Evolutionary conservation across 495 filamentous ascomycete species (phyloP), one percentile per base, ranked within the genome.

Genomic region (Penicillium pancosmium): DNA sequence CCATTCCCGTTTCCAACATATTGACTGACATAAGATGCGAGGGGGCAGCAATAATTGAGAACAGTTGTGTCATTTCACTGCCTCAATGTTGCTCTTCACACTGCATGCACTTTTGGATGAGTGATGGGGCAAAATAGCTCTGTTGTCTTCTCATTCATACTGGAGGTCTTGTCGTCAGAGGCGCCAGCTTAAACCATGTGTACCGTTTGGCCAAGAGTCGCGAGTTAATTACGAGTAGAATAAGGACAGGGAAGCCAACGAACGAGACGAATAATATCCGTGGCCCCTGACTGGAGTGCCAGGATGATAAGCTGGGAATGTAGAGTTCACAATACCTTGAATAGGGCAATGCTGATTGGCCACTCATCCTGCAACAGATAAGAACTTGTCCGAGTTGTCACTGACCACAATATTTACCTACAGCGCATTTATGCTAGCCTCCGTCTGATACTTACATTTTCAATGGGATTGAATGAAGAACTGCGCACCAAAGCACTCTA

Each of bases 291-390:
- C 5, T 34, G 33, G 25, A 36, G 33, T 31, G 27, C 23, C 13
- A 34, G 49, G 23, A 19, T 36, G 49, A 51, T 51, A 51, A 51
- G 49, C 49, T 18, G 33, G 12, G 13, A 38, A 38, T 38, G 36
- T 38, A 18, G 16, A 44, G 16, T 16, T 16, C 16, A 18, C 16
- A 57, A 33, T 41, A 10, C 18, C 15, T 25, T 15, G 38, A 44
- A 31, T 13, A 31, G 16, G 3, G 34, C 38, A 31, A 18, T 5
- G 31, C 21, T 65, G 62, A 65, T 65, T 65, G 59, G 62, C 11
- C 44, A 16, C 41, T 31, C 55, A 15, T 15, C 21, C 46, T 31
- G 13, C 10, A n/a, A 18, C 18, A 59, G 60, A 63, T 66, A 63
- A 63, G 60, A 55, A 46, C 34, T 41, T 27, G 10, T 51, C 35